phyloP scores from a whole-genome alignment of 208 protist species.

The Trypanosoma grayi region DNA sequence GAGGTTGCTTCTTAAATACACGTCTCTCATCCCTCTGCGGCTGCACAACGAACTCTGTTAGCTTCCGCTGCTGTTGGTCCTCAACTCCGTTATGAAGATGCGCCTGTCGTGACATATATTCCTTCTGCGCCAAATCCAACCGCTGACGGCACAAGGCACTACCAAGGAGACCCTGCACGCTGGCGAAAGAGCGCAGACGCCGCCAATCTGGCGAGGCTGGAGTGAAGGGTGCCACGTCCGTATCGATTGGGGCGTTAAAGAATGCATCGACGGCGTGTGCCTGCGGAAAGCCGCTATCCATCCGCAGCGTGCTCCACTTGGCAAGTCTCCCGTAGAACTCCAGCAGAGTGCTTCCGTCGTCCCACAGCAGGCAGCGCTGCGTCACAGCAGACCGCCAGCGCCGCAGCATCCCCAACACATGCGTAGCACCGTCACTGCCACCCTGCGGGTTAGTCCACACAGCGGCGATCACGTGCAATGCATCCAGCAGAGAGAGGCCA shows the following conservation, averaged over 20 bases:
- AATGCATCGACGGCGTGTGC: constrained; percentile 46
- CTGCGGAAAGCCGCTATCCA: constrained; percentile 44
- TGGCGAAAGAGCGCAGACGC: constrained; percentile 56
- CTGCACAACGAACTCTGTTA: constrained; percentile 49
- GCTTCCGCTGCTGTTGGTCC: constrained; percentile 28
- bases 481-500: constrained; percentile 79
- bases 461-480: constrained; percentile 53
- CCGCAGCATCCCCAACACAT: constrained; percentile 33
- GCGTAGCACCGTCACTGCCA: constrained; percentile 8
- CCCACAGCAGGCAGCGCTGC: constrained; percentile 10
- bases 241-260: constrained; percentile 55
- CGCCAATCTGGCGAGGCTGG: constrained; percentile 51
- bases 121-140: constrained; percentile 55
- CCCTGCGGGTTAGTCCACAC: constrained; percentile 33
- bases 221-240: constrained; percentile 39
- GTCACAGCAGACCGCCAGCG: constrained; percentile 38
- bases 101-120: constrained; percentile 25
- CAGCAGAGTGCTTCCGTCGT: constrained; percentile 41
- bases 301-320: constrained; percentile 44
- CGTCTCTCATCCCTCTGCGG: constrained; percentile 25
- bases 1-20: constrained; percentile 62
- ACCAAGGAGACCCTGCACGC: constrained; percentile 47
- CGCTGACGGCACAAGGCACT: constrained; percentile 46
- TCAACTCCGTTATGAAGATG: background rate
- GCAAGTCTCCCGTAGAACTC: constrained; percentile 35